A percentile compares a stretch with the other conserved stretches of the same genome.
phyloP scores from a whole-genome alignment of 75 land plant genomes.

The Cupressus sempervirens region DNA sequence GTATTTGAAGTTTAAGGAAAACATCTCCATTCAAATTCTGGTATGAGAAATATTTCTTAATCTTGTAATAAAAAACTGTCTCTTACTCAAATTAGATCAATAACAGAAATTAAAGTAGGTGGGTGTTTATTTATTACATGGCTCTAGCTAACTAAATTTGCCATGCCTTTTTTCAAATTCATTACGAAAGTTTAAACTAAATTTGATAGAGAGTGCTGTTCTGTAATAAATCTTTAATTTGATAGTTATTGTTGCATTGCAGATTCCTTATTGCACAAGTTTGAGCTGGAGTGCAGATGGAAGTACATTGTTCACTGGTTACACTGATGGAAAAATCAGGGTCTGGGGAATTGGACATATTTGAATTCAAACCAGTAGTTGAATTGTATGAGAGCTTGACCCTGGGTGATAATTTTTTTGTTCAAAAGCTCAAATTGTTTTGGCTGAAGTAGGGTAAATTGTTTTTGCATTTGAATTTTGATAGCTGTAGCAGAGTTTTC shows the following conservation, averaged over 20 bases:
- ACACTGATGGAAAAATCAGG: slow-evolving; percentile 46
- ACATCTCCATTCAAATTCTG: too few species aligned
- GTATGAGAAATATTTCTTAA: too few species aligned
- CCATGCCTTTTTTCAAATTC: too few species aligned
- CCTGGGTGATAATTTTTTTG: neutral
- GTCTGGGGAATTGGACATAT: slow-evolving; percentile 31
- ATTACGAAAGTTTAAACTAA: too few species aligned
- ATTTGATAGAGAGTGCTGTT: neutral
- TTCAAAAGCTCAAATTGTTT: neutral
- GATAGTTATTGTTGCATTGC: slow-evolving; percentile 8
- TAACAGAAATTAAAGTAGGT: too few species aligned
- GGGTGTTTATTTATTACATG: too few species aligned
- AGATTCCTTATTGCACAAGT: slow-evolving; percentile 52
- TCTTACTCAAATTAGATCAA: too few species aligned
- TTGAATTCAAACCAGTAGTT: neutral
- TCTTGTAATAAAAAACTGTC: too few species aligned
- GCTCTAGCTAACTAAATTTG: too few species aligned
- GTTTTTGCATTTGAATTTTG: slow-evolving; percentile 3
- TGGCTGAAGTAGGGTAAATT: neutral
- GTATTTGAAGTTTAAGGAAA: too few species aligned
- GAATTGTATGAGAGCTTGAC: neutral
- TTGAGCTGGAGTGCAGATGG: slow-evolving; percentile 59
- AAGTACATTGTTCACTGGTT: slow-evolving; percentile 41
- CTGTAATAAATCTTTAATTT: neutral
- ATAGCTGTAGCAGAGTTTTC: neutral